A percentile compares a stretch with the other conserved stretches of the same genome.
These are phyloP conservation scores for Pestalotiopsis sp. DNA, from an alignment of 2,329 filamentous ascomycete genomes.

Conservation along the genomic window DNA sequence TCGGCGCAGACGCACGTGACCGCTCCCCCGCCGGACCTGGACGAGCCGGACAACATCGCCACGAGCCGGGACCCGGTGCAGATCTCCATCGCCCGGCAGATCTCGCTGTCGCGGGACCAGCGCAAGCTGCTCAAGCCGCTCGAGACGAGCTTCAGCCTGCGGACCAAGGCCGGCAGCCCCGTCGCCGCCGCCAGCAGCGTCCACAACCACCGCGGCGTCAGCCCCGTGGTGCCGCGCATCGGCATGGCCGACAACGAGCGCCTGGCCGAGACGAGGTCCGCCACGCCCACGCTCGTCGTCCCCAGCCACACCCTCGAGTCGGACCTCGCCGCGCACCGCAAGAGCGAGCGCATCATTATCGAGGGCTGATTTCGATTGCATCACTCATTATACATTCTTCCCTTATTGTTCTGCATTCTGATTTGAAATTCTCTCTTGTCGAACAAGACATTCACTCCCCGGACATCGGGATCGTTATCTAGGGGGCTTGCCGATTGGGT, in stretches of 20 bases:
- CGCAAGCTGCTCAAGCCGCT: constrained; percentile 60
- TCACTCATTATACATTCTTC: constrained; percentile 4
- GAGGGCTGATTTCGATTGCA: constrained; percentile 47
- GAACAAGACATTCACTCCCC: neutral
- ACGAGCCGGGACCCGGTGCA: constrained; percentile 56
- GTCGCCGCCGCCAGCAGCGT: too few species aligned
- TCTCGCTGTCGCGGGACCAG: constrained; percentile 67
- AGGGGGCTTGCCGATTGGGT: neutral
- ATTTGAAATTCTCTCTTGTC: neutral
- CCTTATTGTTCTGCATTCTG: neutral
- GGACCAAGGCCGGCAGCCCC: constrained; percentile 17
- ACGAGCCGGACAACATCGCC: constrained; percentile 37
- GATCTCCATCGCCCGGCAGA: constrained; percentile 69
- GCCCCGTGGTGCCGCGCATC: constrained; percentile 24
- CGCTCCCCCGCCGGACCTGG: constrained; percentile 35
- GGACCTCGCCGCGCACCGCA: constrained; percentile 44
- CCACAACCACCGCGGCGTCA: constrained; percentile 21
- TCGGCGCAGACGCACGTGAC: constrained; percentile 37
- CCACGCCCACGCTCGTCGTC: constrained; percentile 50
- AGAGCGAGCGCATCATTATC: constrained; percentile 57
- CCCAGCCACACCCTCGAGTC: constrained; percentile 35
- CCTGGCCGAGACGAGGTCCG: constrained; percentile 42
- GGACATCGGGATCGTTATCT: too few species aligned
- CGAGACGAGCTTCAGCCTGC: constrained; percentile 34
- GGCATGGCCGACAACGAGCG: constrained; percentile 35